Conservation (phyloP, 495 filamentous ascomycete genomes). For the Acidomyces sp. region DNA sequence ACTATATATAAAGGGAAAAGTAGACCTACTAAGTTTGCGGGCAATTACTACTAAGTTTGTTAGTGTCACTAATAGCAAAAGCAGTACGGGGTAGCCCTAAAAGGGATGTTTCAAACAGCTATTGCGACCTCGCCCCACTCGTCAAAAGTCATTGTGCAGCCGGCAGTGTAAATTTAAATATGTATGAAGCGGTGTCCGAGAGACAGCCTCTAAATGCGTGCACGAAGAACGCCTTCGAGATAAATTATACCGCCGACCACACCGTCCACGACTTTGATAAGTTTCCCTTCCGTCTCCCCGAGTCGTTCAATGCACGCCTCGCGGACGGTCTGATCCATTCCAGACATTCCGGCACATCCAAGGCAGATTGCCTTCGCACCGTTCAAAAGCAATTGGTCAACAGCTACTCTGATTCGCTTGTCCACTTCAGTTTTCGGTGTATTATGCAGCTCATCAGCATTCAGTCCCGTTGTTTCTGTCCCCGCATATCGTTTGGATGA, state of each 20-base stretch:
- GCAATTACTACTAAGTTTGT: no score
- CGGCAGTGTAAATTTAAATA: no score
- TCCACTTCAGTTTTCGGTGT: conserved; percentile 50
- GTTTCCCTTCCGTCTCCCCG: conserved; percentile 44
- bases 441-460: conserved; percentile 67
- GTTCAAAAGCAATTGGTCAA: conserved; percentile 45
- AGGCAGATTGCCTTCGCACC: conserved; percentile 57
- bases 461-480: conserved; percentile 71
- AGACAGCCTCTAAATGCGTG: conserved; percentile 8
- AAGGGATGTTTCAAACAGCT: no score
- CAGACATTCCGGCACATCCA: conserved; percentile 86
- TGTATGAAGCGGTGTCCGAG: no score
- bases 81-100: no score
- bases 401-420: conserved; percentile 49
- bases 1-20: no score
- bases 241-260: conserved; percentile 63
- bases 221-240: conserved; percentile 39
- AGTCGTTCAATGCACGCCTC: conserved; percentile 51
- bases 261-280: conserved; percentile 68
- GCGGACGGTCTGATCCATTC: conserved; percentile 68
- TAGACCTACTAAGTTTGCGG: no score
- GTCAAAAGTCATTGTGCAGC: no score
- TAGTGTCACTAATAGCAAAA: no score
- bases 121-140: no score
- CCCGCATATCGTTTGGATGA: conserved; percentile 47